Conservation (phyloP, 1,284 basidiomycete genomes). For the Ceratobasidium sp. region DNA sequence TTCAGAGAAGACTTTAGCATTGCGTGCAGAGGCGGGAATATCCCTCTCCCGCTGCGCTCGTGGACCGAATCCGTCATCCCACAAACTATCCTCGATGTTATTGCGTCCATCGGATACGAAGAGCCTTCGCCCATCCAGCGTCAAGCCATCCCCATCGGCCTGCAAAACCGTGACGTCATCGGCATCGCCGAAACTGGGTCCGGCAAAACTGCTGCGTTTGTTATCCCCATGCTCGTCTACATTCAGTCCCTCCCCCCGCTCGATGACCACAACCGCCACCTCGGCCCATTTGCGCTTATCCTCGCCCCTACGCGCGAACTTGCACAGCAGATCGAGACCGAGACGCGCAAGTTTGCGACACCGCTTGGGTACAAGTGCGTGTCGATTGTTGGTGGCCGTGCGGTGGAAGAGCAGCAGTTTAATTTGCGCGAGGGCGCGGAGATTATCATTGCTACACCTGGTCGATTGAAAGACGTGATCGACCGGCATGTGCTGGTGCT, state of each 20-base stretch:
- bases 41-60: constrained; percentile 88
- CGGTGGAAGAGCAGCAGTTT: constrained; percentile 96
- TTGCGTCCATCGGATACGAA: constrained; percentile 92
- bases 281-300: constrained; percentile 93
- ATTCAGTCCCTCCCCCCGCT: constrained; percentile 85
- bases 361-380: constrained; percentile 91
- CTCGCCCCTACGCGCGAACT: constrained; percentile 96
- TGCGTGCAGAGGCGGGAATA: constrained; percentile 86
- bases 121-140: constrained; percentile 97
- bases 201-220: constrained; percentile 99
- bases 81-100: constrained; percentile 75
- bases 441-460: constrained; percentile 98
- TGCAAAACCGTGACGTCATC: constrained; percentile 95
- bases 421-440: constrained; percentile 94
- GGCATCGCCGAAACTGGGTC: constrained; percentile 99
- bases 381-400: constrained; percentile 96
- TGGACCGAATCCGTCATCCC: constrained; percentile 93
- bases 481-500: constrained; percentile 95
- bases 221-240: constrained; percentile 96
- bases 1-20: constrained; percentile 99
- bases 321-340: constrained; percentile 95
- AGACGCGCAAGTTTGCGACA: constrained; percentile 88
- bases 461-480: constrained; percentile 95
- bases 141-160: constrained; percentile 96
- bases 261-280: constrained; percentile 87